A percentile compares a stretch with the other conserved stretches of the same genome.
Evolutionary conservation across 2,329 filamentous ascomycete genomes (phyloP).

Genomic region (Verruconis gallopava): DNA sequence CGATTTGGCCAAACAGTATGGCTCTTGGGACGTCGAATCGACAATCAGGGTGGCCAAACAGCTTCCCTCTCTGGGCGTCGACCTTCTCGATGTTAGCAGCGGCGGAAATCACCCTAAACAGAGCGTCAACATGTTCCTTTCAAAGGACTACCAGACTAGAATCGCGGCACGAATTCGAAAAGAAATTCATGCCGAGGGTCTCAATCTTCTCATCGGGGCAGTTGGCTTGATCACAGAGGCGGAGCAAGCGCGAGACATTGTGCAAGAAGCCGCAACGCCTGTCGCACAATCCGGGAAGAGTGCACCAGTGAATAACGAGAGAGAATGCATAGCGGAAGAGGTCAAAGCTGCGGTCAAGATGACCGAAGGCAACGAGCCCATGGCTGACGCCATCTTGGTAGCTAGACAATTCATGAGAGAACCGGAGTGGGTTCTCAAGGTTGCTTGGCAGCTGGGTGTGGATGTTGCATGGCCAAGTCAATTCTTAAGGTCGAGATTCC

Average conservation of each 20-base stretch:
- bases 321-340: constrained; percentile 12
- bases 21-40: constrained; percentile 28
- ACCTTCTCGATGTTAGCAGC: constrained; percentile 33
- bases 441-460: constrained; percentile 36
- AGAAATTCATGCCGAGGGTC: constrained; percentile 21
- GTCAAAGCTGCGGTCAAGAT: constrained; percentile 22
- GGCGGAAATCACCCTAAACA: constrained; percentile 34
- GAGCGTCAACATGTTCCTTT: constrained; percentile 26
- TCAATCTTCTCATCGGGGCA: constrained; percentile 34
- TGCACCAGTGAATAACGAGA: background rate
- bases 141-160: constrained; percentile 37
- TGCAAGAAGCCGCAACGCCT: constrained; percentile 22
- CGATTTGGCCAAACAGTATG: constrained; percentile 18
- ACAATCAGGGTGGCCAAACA: constrained; percentile 28
- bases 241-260: constrained; percentile 36
- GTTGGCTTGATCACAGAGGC: constrained; percentile 42
- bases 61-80: constrained; percentile 29
- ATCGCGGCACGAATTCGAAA: constrained; percentile 34
- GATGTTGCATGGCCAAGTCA: constrained; percentile 37
- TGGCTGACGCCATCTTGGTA: constrained; percentile 39
- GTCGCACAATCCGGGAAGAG: background rate
- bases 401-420: constrained; percentile 43
- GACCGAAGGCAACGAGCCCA: constrained; percentile 22
- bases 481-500: constrained; percentile 20
- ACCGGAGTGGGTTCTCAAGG: constrained; percentile 40